phyloP scores from a whole-genome alignment of 2,329 filamentous ascomycete species.

The Proliferodiscus dingleyae region DNA sequence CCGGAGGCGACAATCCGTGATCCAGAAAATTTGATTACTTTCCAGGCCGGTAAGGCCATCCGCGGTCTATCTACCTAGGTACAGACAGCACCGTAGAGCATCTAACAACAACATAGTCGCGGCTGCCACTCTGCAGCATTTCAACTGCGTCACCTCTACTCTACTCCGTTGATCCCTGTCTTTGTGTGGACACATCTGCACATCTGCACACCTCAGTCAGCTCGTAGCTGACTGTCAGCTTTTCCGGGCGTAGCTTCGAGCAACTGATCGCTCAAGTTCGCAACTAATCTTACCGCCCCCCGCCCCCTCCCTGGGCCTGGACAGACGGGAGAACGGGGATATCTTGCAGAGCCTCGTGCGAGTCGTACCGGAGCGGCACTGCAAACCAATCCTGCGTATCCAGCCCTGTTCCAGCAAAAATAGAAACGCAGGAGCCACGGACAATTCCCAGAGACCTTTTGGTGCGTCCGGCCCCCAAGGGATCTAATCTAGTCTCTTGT shows the following conservation, averaged over 20 bases:
- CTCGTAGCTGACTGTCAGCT: neutral
- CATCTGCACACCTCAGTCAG: constrained; percentile 1
- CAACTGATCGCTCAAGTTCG: neutral
- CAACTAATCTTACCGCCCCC: neutral
- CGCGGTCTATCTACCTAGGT: too few species aligned
- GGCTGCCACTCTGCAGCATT: neutral
- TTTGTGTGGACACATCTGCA: neutral
- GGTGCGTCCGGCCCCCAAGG: neutral
- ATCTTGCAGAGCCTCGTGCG: neutral
- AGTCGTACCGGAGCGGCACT: neutral
- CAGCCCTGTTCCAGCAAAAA: neutral
- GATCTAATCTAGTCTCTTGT: neutral
- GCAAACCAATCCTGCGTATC: neutral
- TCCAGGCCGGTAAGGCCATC: too few species aligned
- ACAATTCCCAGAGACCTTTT: neutral
- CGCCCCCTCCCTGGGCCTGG: neutral
- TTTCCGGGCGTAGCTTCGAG: neutral
- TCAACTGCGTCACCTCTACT: neutral
- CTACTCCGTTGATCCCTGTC: neutral
- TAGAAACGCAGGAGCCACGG: neutral
- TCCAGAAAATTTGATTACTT: too few species aligned
- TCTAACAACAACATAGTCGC: neutral
- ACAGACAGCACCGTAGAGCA: too few species aligned
- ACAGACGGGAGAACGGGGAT: neutral
- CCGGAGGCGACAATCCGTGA: too few species aligned